Evolutionary conservation across 179 eudicot species (phyloP), one percentile per base, ranked within the genome.

Genomic region (Heliamphora pulchella): DNA sequence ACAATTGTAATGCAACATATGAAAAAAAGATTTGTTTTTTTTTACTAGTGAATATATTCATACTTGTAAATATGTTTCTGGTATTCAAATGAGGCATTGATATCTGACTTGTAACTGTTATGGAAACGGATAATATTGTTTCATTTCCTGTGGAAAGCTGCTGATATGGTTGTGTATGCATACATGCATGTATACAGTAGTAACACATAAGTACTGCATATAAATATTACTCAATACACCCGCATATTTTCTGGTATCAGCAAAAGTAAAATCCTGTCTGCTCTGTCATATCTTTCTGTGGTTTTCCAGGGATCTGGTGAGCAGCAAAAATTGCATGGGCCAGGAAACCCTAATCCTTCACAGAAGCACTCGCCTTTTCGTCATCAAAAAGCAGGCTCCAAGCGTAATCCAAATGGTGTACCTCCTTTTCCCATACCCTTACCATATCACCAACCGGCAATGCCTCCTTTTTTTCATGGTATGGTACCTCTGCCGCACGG

Each of bases 361-460:
- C 87, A 86, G 80, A 92, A 88, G 86, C 88, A 89, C 74, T 81
- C 86, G 20, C 86, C 86, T 15, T 80, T 74, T 20, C 91, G 88
- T 57, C 87, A 89, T 74, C 86, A 86, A 58, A 93, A 82, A 86
- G 43, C 85, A 70, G 94, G 90, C 63, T 84, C 89, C 53, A 94
- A 87, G 86, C 89, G 90, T 20, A 81, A 82, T 80, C 89, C 86
- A 74, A 87, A 86, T 83, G 84, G 51, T 74, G 89, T 64, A 31
- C 90, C 93, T 53, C 88, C 87, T 76, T 87, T 87, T 83, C 89
- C 91, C 83, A 88, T 84, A 68, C 92, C 91, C 18, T 64, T 87
- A 65, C 92, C 93, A 57, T 96, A 86, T 85, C 88, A 84, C 79
- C 98, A 88, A 82, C 93, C 89, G 78, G 71, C 86, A 48, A 63